Conservation (phyloP, 2,329 filamentous ascomycete genomes). For the Bisporella sp. region DNA sequence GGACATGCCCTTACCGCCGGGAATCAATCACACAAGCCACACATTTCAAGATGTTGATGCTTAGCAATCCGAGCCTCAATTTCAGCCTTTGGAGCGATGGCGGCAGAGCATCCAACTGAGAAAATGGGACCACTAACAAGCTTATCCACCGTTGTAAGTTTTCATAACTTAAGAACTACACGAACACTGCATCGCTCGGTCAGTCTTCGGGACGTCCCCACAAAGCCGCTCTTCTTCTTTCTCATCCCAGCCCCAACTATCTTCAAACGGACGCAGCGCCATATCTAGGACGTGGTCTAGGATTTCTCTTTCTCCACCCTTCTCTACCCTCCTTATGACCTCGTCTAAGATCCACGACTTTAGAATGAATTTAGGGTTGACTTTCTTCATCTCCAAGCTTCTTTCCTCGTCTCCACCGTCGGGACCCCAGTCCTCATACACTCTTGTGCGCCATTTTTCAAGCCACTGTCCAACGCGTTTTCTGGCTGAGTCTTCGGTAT, state of each 20-base stretch:
- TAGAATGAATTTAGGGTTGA: conserved; percentile 91
- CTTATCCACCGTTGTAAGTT: too few species aligned
- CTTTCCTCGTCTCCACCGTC: conserved; percentile 53
- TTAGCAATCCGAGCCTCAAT: too few species aligned
- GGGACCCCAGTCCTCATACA: conserved; percentile 70
- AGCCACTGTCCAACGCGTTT: conserved; percentile 72
- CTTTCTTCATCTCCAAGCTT: conserved; percentile 67
- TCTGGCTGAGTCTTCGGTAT: conserved; percentile 57
- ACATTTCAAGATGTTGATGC: too few species aligned
- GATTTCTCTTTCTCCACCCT: conserved; percentile 72
- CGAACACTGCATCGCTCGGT: conserved; percentile 85
- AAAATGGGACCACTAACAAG: too few species aligned
- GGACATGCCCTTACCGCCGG: too few species aligned
- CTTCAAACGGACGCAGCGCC: conserved; percentile 76
- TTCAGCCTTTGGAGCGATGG: too few species aligned
- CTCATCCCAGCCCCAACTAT: conserved; percentile 62
- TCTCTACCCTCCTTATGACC: conserved; percentile 82
- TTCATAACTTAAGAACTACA: conserved; percentile 66
- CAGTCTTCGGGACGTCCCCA: conserved; percentile 72
- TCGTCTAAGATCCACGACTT: conserved; percentile 91
- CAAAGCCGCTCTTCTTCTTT: conserved; percentile 78
- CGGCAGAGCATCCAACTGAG: too few species aligned
- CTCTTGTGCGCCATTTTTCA: conserved; percentile 63
- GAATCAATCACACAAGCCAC: too few species aligned
- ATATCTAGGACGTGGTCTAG: conserved; percentile 74